Conservation (phyloP, 176 grass and related monocot genomes). For the Saccharum spontaneum region DNA sequence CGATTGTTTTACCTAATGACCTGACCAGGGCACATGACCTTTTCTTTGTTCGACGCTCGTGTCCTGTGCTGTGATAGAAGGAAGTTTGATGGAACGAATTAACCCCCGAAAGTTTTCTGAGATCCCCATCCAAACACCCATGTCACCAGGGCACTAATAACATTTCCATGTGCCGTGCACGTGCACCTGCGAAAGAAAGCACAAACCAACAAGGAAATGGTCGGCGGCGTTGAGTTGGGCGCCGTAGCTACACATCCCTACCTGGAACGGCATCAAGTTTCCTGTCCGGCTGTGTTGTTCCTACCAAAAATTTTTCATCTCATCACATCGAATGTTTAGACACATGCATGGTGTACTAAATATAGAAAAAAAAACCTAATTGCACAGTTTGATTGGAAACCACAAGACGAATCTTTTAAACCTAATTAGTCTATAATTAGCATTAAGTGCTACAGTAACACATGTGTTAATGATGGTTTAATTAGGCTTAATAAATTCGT, state of each 20-base stretch:
- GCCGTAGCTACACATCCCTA: background rate
- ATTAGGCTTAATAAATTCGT: too few relatives aligned
- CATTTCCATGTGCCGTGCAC: slow-evolving; percentile 10
- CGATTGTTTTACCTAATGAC: background rate
- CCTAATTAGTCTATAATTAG: too few relatives aligned
- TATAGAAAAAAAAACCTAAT: too few relatives aligned
- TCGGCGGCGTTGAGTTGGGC: slow-evolving; percentile 13
- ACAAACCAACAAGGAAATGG: slow-evolving; percentile 19
- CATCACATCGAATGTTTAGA: too few relatives aligned
- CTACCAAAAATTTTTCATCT: too few relatives aligned
- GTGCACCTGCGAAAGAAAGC: background rate
- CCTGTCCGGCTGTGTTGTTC: background rate
- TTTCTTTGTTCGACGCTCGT: background rate
- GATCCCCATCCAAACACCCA: background rate
- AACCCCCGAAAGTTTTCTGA: background rate
- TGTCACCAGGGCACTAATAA: background rate
- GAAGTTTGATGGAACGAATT: background rate
- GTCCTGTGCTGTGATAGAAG: background rate
- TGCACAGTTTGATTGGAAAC: too few relatives aligned
- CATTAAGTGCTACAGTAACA: too few relatives aligned
- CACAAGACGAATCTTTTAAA: too few relatives aligned
- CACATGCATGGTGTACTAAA: too few relatives aligned
- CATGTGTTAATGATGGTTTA: too few relatives aligned
- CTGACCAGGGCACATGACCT: background rate
- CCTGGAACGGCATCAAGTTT: background rate